Conservation (phyloP, 345 rosid species). For the Syzygium jambos region DNA sequence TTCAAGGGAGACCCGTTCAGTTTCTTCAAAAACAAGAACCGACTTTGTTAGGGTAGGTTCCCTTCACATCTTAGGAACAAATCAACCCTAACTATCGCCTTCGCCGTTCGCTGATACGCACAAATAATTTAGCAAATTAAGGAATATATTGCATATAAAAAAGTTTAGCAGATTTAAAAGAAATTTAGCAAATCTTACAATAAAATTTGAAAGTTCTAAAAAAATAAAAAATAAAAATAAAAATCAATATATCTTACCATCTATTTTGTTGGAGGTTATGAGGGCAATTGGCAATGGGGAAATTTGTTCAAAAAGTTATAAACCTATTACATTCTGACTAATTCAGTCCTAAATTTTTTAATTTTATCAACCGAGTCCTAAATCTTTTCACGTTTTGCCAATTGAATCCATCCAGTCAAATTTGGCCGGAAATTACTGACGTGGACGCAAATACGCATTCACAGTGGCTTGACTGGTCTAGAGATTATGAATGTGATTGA, state of each 20-base stretch:
- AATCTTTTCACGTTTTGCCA: too few relatives aligned
- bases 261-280: background rate
- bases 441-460: background rate
- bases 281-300: background rate
- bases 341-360: too few relatives aligned
- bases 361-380: too few relatives aligned
- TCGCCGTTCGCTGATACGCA: background rate
- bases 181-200: background rate
- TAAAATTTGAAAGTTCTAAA: background rate
- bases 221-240: background rate
- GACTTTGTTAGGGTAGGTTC: background rate
- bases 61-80: background rate
- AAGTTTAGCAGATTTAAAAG: background rate
- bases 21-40: background rate
- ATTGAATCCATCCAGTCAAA: too few relatives aligned
- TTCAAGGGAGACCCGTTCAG: fast-evolving
- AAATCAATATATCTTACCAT: background rate
- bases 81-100: background rate
- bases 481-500: background rate
- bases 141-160: background rate
- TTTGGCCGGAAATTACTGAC: too few relatives aligned
- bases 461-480: background rate
- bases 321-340: too few relatives aligned
- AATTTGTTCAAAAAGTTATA: too few relatives aligned
- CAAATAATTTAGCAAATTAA: background rate